Evolutionary conservation across 129 eudicot species (phyloP).

Genomic region (Lactuca saligna): DNA sequence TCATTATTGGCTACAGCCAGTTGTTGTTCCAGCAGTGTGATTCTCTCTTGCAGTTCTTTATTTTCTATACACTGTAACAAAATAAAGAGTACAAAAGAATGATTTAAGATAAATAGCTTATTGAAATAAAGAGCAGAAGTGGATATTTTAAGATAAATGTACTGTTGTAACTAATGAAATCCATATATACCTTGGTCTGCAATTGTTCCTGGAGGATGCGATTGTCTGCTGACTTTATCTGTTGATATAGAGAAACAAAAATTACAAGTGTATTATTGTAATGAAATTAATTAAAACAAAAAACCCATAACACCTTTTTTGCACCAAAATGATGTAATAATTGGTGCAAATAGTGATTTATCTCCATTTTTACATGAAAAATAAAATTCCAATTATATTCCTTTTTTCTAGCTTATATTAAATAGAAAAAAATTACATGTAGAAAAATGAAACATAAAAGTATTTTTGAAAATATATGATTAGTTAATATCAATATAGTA

Average conservation of each 20-base stretch:
- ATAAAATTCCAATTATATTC: no score
- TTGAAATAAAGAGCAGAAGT: not conserved
- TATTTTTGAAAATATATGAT: no score
- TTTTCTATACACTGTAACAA: conserved; percentile 69
- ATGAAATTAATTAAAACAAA: not conserved
- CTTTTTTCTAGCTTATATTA: no score
- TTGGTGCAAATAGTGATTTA: no score
- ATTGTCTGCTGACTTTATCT: conserved; percentile 94
- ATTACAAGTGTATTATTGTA: not conserved
- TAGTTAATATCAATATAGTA: no score
- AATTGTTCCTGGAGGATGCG: conserved; percentile 92
- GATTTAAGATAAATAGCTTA: not conserved
- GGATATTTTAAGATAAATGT: not conserved
- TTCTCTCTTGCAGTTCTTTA: conserved; percentile 72
- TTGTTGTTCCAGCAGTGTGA: conserved; percentile 64
- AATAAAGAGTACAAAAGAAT: conserved; percentile 12
- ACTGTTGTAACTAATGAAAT: not conserved
- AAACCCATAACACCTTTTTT: not conserved
- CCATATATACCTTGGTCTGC: conserved; percentile 71
- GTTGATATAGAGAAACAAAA: conserved; percentile 22
- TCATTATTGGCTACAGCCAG: conserved; percentile 51
- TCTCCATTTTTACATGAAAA: no score
- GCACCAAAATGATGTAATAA: no score
- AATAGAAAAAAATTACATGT: no score
- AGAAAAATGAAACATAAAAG: no score